Evolutionary conservation across 176 grass and related monocot species (phyloP), one percentile per base, ranked within the genome.

Genomic region (Juncus inflexus): DNA sequence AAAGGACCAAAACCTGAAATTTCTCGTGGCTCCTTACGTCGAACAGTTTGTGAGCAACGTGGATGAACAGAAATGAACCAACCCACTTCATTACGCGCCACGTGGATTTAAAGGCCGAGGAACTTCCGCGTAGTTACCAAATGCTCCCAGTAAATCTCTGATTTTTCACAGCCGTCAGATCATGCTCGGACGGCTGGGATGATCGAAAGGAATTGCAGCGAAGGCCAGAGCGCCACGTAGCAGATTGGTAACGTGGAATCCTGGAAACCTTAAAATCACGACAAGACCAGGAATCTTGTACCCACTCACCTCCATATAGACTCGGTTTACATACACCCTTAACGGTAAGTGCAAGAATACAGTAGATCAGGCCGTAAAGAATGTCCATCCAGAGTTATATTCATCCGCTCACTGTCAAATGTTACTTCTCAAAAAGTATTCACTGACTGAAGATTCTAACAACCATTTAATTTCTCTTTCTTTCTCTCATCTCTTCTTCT

Each of bases 141-240:
- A 47, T 47, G 9, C 54, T 57, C 54, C 14, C 54, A 57, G 54
- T 47, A 47, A 47, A 47, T 57, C 54, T 57, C 54, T 57, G 5
- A 12, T 0, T 57, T 11, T 57, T 12, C 54, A 57, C 14, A 4
- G 38, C 74, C 74, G 61, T 86, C 35, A 2, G 82, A 81, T 83
- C 15, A 1, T 0, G 6, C 80, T 74, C 84, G 4, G 42, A 81
- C 39, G 66, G 56, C 0, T 9, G 2, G 3, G 0, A 15, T 49
- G 40, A 45, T 12, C 36, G 87, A 88, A 55, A 79, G 81, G 40
- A 39, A 78, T 76, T 57, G 35, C 63, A 73, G 76, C 9, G 87
- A 77, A 63, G 36, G 73, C 56, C 63, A 74, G 7, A 12, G 11
- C 2, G 73, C 86, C 86, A 90, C 86, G 86, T 63, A 3, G 42